A percentile compares a stretch with the other conserved stretches of the same genome.
These are phyloP conservation scores for Arthrobotrys megalospora DNA, from an alignment of 2,329 filamentous ascomycete genomes.

Conservation along the genomic window DNA sequence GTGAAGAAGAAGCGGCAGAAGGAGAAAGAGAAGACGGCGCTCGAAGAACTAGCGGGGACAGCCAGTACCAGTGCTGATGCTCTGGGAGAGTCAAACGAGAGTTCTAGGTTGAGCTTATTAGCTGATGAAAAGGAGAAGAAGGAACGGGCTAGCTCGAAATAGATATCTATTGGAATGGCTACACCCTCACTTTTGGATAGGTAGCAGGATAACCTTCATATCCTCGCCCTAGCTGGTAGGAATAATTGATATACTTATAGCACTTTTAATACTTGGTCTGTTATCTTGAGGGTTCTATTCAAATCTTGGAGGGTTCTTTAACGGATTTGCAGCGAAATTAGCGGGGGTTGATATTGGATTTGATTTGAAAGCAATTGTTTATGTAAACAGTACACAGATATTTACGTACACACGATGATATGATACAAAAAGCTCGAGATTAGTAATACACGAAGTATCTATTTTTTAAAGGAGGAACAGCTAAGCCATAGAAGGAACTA, in stretches of 20 bases:
- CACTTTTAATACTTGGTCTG: constrained; percentile 4
- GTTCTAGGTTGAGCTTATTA: constrained; percentile 47
- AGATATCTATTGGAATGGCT: constrained; percentile 6
- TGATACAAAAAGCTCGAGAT: neutral
- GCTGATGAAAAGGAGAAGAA: constrained; percentile 41
- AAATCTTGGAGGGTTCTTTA: neutral
- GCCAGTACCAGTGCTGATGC: constrained; percentile 34
- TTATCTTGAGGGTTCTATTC: neutral
- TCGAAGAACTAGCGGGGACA: constrained; percentile 30
- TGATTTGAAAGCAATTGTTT: neutral
- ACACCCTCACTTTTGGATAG: neutral
- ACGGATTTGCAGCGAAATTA: constrained; percentile 30
- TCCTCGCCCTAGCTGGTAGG: neutral
- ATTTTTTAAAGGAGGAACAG: too few relatives aligned
- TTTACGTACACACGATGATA: neutral
- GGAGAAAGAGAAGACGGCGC: constrained; percentile 67
- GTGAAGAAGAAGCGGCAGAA: constrained; percentile 71
- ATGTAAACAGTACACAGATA: neutral
- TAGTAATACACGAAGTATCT: too few relatives aligned
- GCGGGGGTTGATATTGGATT: constrained; percentile 12
- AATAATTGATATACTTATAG: constrained; percentile 6
- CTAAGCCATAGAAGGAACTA: too few relatives aligned
- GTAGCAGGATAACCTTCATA: neutral
- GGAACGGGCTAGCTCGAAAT: constrained; percentile 22
- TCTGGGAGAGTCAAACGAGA: constrained; percentile 42